Evolutionary conservation across 2,329 filamentous ascomycete species (phyloP).

Genomic region (Monosporascus sp.): DNA sequence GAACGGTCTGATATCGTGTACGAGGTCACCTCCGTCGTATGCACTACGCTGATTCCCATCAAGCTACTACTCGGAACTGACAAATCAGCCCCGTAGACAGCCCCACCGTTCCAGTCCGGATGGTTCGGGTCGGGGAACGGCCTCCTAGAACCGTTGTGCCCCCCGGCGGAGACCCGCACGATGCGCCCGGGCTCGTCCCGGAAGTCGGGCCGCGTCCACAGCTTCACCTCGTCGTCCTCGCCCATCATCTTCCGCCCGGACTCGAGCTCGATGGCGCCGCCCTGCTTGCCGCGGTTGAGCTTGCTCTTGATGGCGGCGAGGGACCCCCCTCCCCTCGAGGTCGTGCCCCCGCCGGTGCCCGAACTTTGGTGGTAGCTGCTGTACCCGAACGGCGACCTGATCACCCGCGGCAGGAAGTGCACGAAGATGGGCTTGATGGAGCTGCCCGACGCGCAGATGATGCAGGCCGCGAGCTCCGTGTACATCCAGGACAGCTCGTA

Average conservation of each 20-base stretch:
- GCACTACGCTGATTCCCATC: neutral
- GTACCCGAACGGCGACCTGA: neutral
- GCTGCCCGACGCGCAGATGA: constrained; percentile 1
- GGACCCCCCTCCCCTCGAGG: neutral
- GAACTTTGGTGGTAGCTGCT: neutral
- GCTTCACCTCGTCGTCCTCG: constrained; percentile 33
- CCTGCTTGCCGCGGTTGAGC: neutral
- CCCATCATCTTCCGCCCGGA: constrained; percentile 49
- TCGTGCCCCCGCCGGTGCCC: neutral
- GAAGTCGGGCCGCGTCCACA: constrained; percentile 41
- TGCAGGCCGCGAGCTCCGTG: neutral
- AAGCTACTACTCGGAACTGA: neutral
- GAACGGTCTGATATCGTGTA: too few relatives aligned
- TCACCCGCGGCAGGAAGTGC: neutral
- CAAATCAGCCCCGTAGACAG: neutral
- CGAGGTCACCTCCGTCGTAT: neutral
- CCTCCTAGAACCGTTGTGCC: constrained; percentile 8
- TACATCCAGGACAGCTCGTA: neutral
- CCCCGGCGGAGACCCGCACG: constrained; percentile 6
- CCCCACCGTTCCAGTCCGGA: neutral
- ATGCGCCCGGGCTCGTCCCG: constrained; percentile 55
- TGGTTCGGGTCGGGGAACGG: neutral
- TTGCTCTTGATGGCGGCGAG: neutral
- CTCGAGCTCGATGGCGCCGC: constrained; percentile 1
- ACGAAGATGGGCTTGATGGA: constrained; percentile 2